Evolutionary conservation across 1,139 yeast genomes (phyloP).

Genomic region (Suhomyces chickasaworum): DNA sequence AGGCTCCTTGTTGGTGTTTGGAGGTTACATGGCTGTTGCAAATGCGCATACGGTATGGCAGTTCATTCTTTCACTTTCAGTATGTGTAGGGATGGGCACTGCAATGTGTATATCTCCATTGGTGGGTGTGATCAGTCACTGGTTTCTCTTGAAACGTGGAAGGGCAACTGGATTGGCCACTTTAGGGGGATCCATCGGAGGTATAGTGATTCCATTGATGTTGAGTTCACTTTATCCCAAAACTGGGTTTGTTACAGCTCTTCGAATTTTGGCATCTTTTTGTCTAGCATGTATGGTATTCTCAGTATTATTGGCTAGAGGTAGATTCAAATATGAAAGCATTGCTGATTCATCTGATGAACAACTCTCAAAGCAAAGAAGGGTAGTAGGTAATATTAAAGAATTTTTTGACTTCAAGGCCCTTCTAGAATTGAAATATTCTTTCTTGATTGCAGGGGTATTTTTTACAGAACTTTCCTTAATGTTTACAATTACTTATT

Average conservation of each 20-base stretch:
- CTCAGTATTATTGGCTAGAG: slow-evolving; percentile 33
- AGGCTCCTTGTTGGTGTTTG: slow-evolving; percentile 31
- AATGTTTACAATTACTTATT: slow-evolving; percentile 48
- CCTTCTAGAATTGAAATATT: slow-evolving; percentile 30
- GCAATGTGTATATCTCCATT: slow-evolving; percentile 41
- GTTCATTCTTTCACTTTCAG: slow-evolving; percentile 36
- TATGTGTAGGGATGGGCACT: slow-evolving; percentile 38
- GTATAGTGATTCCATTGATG: slow-evolving; percentile 38
- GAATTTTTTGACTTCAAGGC: slow-evolving; percentile 29
- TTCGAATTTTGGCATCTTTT: slow-evolving; percentile 37
- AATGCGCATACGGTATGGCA: slow-evolving; percentile 33
- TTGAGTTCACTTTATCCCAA: slow-evolving; percentile 32
- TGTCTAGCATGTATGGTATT: slow-evolving; percentile 32
- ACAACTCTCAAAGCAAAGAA: slow-evolving; percentile 2
- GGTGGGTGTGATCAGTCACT: slow-evolving; percentile 41
- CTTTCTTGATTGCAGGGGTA: slow-evolving; percentile 32
- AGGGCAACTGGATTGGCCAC: slow-evolving; percentile 41
- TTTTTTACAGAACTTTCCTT: slow-evolving; percentile 59
- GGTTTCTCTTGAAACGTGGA: slow-evolving; percentile 40
- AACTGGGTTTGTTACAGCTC: slow-evolving; percentile 40
- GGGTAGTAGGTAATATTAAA: slow-evolving; percentile 13
- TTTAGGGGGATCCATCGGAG: slow-evolving; percentile 44
- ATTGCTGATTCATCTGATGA: slow-evolving; percentile 3
- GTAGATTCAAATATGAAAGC: slow-evolving; percentile 1
- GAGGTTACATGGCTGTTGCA: slow-evolving; percentile 40